Evolutionary conservation across 345 rosid genomes (phyloP), one percentile per base, ranked within the genome.

Genomic region (Gynandropsis gynandra): DNA sequence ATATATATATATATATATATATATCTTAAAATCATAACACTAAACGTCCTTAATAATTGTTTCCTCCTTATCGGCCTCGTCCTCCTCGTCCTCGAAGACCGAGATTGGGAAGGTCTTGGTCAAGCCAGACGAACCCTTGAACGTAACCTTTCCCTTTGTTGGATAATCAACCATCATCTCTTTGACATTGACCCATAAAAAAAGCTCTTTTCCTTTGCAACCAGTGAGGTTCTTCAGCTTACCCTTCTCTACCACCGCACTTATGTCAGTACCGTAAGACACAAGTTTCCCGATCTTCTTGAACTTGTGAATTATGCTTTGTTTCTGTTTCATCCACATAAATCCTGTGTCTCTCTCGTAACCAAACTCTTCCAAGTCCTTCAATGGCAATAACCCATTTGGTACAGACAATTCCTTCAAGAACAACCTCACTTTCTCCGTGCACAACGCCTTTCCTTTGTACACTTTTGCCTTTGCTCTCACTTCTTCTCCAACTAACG

Each of bases 171-270:
- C 1, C 19, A 38, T 75, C 42, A 84, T 84, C 10, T 84, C 85
- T 29, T 66, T 15, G 15, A 84, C 48, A 1, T 70, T 11, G 14
- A 84, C 9, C 94, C 94, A 84, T 15, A 81, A 2, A 39, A 84
- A 52, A n/a, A 84, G 76, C 77, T 84, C 94, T 68, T 81, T 81
- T 50, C 77, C 62, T 77, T 84, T 81, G 11, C 81, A 88, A 8
- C 94, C 94, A 0, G 83, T 81, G 27, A 84, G 83, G 56, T 75
- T 81, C 86, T 75, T 84, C 76, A 84, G 78, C 83, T 64, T 81
- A 42, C 43, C 31, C 5, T 46, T 19, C 73, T 70, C 79, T 0
- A 72, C 66, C 1, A 57, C 36, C 1, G 94, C 94, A 0, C 83
- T 81, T 44, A 81, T 77, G 20, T 76, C 85, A 0, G 86, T 33